Base-by-base conservation (phyloP, 2,329 filamentous ascomycete genomes). In the Emergomyces africanus region DNA sequence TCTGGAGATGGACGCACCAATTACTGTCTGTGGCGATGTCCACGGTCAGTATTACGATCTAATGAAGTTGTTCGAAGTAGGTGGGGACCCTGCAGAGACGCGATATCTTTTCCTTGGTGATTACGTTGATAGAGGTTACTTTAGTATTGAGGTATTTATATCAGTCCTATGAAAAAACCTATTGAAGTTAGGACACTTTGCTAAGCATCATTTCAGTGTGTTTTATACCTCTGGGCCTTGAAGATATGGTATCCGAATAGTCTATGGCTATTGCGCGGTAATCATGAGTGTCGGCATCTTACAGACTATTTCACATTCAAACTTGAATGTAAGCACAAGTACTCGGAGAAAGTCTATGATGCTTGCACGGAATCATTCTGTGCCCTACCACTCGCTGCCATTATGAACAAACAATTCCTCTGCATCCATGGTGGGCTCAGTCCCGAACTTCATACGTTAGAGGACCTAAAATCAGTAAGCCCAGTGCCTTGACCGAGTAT, bases 281-380 rank as follows among this genome's bases (percentile, higher is more conserved):
- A 99, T 76, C 94, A 99, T 78, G 94, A 99, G 77, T 99, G 94
- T 75, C 87, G 94, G 69, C 94, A 99, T 79, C 82, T 99, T 81
- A 99, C 94, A 60, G 94, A 99, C 73, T 99, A 99, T 81, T 99
- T 99, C 78, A 99, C 94, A 62, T 99, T 99, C 81, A 97, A 99
- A 81, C 85, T 99, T 60, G 94, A 99, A 75, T 99, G 94, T 82
- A 96, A 96, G 79, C 94, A 99, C 83, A 99, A 99, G 76, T 99
- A 99, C 77, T 96, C 90, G 39, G 94, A 97, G 77, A 83, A 83
- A 64, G 83, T 99, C 61, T 99, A 99, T 73, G 92, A 99, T 70
- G 92, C 94, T 60, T 97, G 94, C 78, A 95, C 96, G 84, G 92
- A 99, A 65, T 95, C 94, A 0, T 99, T 99, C 81, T 99, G 94